Conservation (phyloP, 2,329 filamentous ascomycete species). For the Claviceps spartinae region DNA sequence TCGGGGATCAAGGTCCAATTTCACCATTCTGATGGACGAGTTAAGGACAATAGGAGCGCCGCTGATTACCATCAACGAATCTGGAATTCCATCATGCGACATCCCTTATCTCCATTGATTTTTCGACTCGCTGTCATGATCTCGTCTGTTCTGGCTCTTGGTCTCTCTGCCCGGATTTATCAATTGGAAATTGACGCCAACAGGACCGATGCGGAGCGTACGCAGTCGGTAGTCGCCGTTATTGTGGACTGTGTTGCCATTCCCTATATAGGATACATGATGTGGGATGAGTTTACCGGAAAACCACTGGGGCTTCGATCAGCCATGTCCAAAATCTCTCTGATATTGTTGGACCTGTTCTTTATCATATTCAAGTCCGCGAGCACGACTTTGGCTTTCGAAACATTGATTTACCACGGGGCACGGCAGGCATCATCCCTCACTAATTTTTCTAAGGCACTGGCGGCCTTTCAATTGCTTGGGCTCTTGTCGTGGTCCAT, state of each 20-base stretch:
- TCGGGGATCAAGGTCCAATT: slow-evolving; percentile 20
- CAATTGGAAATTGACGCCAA: slow-evolving; percentile 36
- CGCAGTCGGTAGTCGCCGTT: slow-evolving; percentile 78
- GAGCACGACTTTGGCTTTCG: slow-evolving; percentile 81
- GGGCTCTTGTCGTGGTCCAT: slow-evolving; percentile 80
- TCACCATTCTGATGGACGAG: slow-evolving; percentile 13
- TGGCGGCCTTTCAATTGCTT: slow-evolving; percentile 67
- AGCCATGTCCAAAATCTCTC: slow-evolving; percentile 70
- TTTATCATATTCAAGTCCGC: slow-evolving; percentile 97
- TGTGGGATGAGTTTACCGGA: slow-evolving; percentile 90
- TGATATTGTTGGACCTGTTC: slow-evolving; percentile 83
- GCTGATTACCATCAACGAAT: slow-evolving; percentile 37
- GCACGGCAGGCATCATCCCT: slow-evolving; percentile 18
- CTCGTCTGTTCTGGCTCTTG: slow-evolving; percentile 72
- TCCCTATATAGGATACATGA: slow-evolving; percentile 85
- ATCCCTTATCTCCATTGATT: slow-evolving; percentile 71
- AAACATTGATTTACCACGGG: slow-evolving; percentile 54
- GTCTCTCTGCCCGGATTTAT: slow-evolving; percentile 63
- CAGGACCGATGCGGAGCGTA: slow-evolving; percentile 39
- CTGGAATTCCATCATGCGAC: slow-evolving; percentile 58
- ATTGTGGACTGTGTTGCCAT: slow-evolving; percentile 80
- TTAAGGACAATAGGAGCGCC: slow-evolving; percentile 15
- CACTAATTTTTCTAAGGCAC: slow-evolving; percentile 47
- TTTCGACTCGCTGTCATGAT: slow-evolving; percentile 72
- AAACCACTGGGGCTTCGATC: slow-evolving; percentile 81